These are phyloP conservation scores for Russula dissimulans DNA, from an alignment of 768 basidiomycete genomes.

Conservation along the genomic window DNA sequence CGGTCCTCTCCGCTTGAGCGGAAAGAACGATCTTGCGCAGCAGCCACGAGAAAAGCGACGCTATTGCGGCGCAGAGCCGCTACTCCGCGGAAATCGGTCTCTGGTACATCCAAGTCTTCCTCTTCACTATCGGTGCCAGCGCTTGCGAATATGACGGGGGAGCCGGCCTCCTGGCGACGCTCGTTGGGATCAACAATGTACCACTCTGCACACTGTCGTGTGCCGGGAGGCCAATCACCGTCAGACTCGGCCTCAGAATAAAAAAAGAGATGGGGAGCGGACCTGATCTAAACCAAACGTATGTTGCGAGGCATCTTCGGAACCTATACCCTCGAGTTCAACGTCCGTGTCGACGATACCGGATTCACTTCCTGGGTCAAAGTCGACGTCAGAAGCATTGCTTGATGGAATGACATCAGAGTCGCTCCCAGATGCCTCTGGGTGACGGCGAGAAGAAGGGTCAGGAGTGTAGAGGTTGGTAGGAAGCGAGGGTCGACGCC, in stretches of 20 bases:
- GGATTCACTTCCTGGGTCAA: slow-evolving; percentile 9
- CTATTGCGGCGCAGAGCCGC: slow-evolving; percentile 12
- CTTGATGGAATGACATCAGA: slow-evolving; percentile 7
- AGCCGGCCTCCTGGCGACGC: slow-evolving; percentile 11
- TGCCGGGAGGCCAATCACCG: background rate
- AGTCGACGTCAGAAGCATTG: slow-evolving; percentile 5
- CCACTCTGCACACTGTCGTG: slow-evolving; percentile 9
- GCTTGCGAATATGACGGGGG: slow-evolving; percentile 13
- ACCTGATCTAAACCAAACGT: slow-evolving; percentile 8
- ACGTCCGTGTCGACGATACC: slow-evolving; percentile 18
- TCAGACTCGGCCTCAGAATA: slow-evolving; percentile 1
- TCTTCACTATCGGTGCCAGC: slow-evolving; percentile 2
- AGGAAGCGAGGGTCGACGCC: slow-evolving; percentile 33
- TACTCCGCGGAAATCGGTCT: slow-evolving; percentile 5
- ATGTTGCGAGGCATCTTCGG: slow-evolving; percentile 2
- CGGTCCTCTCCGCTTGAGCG: background rate
- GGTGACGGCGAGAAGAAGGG: background rate
- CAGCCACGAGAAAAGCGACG: slow-evolving; percentile 9
- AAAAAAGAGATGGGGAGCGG: background rate
- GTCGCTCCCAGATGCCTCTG: slow-evolving; percentile 6
- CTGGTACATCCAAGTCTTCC: slow-evolving; percentile 14
- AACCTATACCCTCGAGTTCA: slow-evolving; percentile 10
- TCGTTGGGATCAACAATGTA: slow-evolving; percentile 11
- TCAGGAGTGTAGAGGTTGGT: slow-evolving; percentile 24
- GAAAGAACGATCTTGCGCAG: slow-evolving; percentile 1